Conservation (phyloP, 2,329 filamentous ascomycete species). For the Fusarium secorum region DNA sequence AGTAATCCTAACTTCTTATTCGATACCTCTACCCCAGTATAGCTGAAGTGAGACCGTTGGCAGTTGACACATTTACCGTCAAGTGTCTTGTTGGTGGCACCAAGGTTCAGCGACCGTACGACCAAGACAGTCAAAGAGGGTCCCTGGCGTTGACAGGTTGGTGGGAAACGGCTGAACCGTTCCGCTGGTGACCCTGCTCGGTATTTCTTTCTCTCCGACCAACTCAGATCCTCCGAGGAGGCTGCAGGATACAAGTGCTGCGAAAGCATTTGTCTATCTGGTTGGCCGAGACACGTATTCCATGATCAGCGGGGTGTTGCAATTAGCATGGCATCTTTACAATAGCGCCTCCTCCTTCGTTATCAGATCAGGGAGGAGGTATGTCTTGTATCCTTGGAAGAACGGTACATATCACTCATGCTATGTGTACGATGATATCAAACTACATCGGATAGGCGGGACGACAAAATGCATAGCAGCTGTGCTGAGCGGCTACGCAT, state of each 20-base stretch:
- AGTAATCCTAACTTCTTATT: not conserved
- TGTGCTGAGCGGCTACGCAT: constrained; percentile 7
- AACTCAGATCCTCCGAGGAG: not conserved
- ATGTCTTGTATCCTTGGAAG: not conserved
- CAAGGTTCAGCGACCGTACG: not conserved
- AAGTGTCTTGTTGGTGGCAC: constrained; percentile 14
- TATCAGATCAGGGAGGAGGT: not conserved
- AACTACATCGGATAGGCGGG: constrained; percentile 3
- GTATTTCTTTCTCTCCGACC: constrained; percentile 16
- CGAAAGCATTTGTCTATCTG: not conserved
- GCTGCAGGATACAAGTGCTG: constrained; percentile 1
- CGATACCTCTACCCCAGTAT: constrained; percentile 17
- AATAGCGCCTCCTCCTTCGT: not conserved
- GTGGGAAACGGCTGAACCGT: constrained; percentile 26
- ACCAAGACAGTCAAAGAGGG: constrained; percentile 12
- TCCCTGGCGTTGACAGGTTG: constrained; percentile 4
- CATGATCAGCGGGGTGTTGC: constrained; percentile 7
- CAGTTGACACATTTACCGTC: constrained; percentile 4
- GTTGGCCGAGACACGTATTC: constrained; percentile 21
- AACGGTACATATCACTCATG: constrained; percentile 12
- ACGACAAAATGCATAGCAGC: not conserved
- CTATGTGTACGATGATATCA: constrained; percentile 6
- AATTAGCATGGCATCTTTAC: not conserved
- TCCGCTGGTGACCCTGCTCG: constrained; percentile 18
- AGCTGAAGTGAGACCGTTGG: constrained; percentile 37